Percentiles rank a stretch among this genome's conserved stretches.
Conservation (phyloP, 2,329 filamentous ascomycete species). For the Aspergillus pseudonomiae region DNA sequence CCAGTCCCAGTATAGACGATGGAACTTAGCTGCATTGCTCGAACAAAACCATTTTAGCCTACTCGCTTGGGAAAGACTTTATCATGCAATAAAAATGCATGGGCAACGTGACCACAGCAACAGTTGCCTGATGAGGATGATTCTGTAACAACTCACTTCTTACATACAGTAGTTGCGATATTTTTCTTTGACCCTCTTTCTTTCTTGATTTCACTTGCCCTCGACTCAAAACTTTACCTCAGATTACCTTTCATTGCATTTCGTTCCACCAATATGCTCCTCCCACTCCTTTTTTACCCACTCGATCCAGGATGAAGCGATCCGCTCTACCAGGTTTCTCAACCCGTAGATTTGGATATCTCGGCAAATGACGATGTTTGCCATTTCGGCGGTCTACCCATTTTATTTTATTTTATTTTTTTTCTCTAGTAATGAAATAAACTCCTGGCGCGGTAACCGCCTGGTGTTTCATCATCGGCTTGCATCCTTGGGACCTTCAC, state of each 20-base stretch:
- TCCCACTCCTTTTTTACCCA: background rate
- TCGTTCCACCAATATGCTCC: background rate
- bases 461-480: slow-evolving; percentile 2
- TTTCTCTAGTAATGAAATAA: background rate
- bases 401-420: background rate
- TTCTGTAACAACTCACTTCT: background rate
- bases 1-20: background rate
- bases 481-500: slow-evolving; percentile 7
- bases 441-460: slow-evolving; percentile 17
- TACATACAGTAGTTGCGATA: background rate
- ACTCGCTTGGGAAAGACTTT: slow-evolving; percentile 6
- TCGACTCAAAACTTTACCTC: background rate
- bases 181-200: background rate
- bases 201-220: background rate
- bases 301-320: background rate
- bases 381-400: background rate
- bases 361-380: background rate
- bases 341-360: background rate
- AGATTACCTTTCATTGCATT: background rate
- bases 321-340: background rate
- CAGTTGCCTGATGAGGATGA: background rate
- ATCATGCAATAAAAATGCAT: slow-evolving; percentile 7
- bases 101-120: slow-evolving; percentile 5
- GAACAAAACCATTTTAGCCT: slow-evolving; percentile 6
- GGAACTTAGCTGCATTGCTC: too few relatives aligned